A percentile compares a stretch with the other conserved stretches of the same genome.
Evolutionary conservation across 2,329 filamentous ascomycete genomes (phyloP).

Genomic region (Botrytis aclada): DNA sequence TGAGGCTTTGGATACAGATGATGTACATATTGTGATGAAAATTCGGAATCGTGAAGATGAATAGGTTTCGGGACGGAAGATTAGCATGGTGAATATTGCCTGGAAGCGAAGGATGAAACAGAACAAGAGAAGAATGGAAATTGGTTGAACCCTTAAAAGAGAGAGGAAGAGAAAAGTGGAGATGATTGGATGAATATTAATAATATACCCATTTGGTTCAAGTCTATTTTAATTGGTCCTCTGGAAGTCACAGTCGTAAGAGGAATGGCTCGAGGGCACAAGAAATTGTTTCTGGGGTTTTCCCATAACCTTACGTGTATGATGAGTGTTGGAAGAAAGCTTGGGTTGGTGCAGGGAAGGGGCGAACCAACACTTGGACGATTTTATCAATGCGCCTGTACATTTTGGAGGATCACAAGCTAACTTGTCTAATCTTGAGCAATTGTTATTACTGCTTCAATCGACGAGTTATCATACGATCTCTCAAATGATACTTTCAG

Average conservation of each 20-base stretch:
- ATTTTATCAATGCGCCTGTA: neutral
- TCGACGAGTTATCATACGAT: neutral
- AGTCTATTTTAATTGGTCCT: neutral
- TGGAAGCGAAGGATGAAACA: neutral
- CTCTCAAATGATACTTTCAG: too few relatives aligned
- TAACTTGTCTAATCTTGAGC: neutral
- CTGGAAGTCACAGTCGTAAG: neutral
- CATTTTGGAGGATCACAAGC: too few relatives aligned
- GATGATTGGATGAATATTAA: neutral
- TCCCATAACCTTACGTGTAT: neutral
- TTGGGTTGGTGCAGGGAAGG: neutral
- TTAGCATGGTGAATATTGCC: neutral
- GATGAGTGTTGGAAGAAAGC: neutral
- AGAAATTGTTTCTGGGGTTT: neutral
- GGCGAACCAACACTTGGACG: neutral
- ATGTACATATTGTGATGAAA: neutral
- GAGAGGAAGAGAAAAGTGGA: neutral
- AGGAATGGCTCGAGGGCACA: neutral
- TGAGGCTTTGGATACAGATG: neutral
- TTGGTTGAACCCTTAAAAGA: neutral
- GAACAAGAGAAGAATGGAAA: constrained; percentile 4
- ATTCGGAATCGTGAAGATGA: neutral
- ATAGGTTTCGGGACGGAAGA: constrained; percentile 8
- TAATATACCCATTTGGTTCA: neutral
- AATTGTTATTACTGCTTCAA: neutral